A percentile compares a stretch with the other conserved stretches of the same genome.
Conservation (phyloP, 768 basidiomycete genomes). For the Coprinellus micaceus region DNA sequence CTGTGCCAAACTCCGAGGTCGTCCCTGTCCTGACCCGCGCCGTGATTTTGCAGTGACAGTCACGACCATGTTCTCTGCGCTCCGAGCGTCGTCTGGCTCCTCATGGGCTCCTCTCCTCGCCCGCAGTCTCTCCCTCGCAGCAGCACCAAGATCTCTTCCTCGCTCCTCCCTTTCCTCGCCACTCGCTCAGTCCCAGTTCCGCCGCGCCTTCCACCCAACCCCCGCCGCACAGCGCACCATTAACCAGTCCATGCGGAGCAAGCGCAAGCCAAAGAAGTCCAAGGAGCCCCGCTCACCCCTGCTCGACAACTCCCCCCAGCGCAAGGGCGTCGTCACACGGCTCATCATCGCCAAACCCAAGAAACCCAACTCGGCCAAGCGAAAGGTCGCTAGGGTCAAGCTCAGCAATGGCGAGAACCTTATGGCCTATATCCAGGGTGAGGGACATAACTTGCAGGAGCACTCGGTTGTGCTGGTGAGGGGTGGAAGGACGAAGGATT, state of each 20-base stretch:
- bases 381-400: constrained; percentile 94
- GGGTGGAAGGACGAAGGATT: constrained; percentile 94
- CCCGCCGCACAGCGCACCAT: constrained; percentile 62
- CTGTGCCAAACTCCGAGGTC: constrained; percentile 20
- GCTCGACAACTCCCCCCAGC: constrained; percentile 75
- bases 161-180: background rate
- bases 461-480: constrained; percentile 94
- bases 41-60: background rate
- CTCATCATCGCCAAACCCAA: constrained; percentile 83
- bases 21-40: background rate
- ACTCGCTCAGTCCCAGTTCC: constrained; percentile 7
- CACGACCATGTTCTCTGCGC: constrained; percentile 34
- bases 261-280: constrained; percentile 49
- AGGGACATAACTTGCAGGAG: constrained; percentile 97
- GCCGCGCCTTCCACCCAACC: constrained; percentile 54
- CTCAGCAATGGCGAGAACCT: constrained; percentile 83
- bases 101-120: constrained; percentile 25
- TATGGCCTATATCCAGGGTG: constrained; percentile 94
- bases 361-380: constrained; percentile 98
- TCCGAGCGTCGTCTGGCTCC: constrained; percentile 28
- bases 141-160: background rate
- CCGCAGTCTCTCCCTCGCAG: constrained; percentile 10
- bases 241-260: constrained; percentile 84
- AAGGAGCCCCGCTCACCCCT: constrained; percentile 73
- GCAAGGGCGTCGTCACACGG: constrained; percentile 87